Evolutionary conservation across 2,329 filamentous ascomycete species (phyloP), one percentile per base, ranked within the genome.

Genomic region (Aspergillus sojae): DNA sequence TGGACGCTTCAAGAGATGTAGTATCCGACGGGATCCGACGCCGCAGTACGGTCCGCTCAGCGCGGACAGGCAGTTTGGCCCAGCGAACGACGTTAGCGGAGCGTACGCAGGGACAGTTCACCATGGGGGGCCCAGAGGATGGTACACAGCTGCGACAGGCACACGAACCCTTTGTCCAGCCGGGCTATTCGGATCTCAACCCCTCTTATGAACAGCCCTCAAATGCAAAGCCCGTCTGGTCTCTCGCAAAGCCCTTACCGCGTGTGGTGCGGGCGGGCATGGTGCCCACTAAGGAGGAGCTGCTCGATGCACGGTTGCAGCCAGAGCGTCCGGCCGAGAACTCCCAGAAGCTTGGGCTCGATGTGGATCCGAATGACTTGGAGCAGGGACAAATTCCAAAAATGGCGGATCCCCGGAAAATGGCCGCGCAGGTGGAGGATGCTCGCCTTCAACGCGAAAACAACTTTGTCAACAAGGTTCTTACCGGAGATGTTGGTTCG

Each of bases 241-340:
- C 82, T 71, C 71, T 86, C 58, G 84, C 83, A 4, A 83, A 85
- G 67, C 84, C 84, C 7, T 70, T 86, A 30, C 84, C 84, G 36
- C 83, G 83, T 65, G 84, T 86, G 0, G 77, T 86, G 58, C 78
- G 84, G 43, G 77, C 81, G 23, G 84, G 84, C 12, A 86, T 86
- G 84, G 79, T 84, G 1, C 82, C 82, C 0, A 80, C 80, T 0
- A 73, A 74, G 61, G 75, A 77, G 45, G 77, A 82, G 64, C 60
- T 80, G 19, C 66, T 76, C n/a, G 59, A 78, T 39, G 70, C 64
- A 43, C 68, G 70, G 10, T 66, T 62, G 11, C 76, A 72, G 43
- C 67, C 76, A 0, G 74, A 77, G 45, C 67, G 72, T 10, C 72
- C 76, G 32, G 70, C 74, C 0, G 71, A 73, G 19, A 71, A 79